These are phyloP conservation scores for Globisporangium paddicum DNA, from an alignment of 352 stramenopile genomes.

Conservation along the genomic window DNA sequence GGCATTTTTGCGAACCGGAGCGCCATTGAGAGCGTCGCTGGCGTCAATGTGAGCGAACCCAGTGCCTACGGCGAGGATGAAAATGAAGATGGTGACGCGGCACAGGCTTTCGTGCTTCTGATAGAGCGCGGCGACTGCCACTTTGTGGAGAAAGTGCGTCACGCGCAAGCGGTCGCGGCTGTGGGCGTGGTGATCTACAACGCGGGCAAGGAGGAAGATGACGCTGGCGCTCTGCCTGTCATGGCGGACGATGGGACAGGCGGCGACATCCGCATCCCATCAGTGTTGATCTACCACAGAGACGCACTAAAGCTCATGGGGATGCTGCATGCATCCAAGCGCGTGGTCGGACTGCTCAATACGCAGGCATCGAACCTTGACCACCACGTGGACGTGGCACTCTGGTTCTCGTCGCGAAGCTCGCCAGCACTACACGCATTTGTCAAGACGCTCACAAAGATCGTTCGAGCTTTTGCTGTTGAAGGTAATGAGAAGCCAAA, in stretches of 20 bases:
- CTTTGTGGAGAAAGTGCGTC: constrained; percentile 52
- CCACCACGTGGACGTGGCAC: constrained; percentile 17
- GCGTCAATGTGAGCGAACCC: background rate
- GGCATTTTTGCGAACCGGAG: background rate
- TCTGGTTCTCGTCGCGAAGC: constrained; percentile 28
- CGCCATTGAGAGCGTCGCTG: background rate
- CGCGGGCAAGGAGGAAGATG: background rate
- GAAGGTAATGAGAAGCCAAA: background rate
- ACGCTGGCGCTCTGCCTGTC: background rate
- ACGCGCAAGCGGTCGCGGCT: constrained; percentile 1
- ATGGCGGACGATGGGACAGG: constrained; percentile 17
- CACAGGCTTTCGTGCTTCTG: constrained; percentile 1
- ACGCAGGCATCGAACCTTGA: constrained; percentile 11
- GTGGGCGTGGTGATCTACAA: constrained; percentile 6
- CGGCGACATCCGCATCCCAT: constrained; percentile 23
- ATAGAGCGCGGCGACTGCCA: constrained; percentile 23
- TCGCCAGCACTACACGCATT: constrained; percentile 16
- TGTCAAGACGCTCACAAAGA: constrained; percentile 15
- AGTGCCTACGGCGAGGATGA: too few relatives aligned
- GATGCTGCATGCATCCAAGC: constrained; percentile 7
- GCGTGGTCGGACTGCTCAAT: constrained; percentile 15
- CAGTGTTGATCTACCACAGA: constrained; percentile 20
- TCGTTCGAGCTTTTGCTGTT: background rate
- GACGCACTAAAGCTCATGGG: constrained; percentile 16
- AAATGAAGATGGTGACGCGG: background rate